A percentile compares a stretch with the other conserved stretches of the same genome.
Evolutionary conservation across 108 stramenopile genomes (phyloP).

Genomic region (Hondaea fermentalgiana): DNA sequence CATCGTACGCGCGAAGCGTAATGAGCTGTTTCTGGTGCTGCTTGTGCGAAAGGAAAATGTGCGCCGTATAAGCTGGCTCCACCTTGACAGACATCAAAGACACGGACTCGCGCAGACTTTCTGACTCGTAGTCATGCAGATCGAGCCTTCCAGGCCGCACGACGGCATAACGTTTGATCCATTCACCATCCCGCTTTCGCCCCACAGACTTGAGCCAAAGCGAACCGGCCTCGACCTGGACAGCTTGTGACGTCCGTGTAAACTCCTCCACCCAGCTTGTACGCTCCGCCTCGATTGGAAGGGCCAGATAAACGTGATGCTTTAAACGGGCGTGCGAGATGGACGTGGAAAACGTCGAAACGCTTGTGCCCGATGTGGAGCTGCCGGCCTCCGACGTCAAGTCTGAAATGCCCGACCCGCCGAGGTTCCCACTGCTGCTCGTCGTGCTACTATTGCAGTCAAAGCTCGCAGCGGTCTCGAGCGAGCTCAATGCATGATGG

Average conservation of each 20-base stretch:
- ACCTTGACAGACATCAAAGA: background rate
- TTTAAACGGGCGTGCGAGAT: background rate
- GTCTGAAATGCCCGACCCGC: background rate
- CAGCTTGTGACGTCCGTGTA: background rate
- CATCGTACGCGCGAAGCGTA: background rate
- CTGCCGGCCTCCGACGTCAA: background rate
- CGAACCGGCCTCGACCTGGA: background rate
- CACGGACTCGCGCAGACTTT: background rate
- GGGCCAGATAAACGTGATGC: background rate
- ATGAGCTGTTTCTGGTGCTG: conserved; percentile 1
- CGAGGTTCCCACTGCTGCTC: background rate
- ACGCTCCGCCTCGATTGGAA: background rate
- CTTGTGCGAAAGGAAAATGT: conserved; percentile 4
- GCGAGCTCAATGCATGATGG: background rate
- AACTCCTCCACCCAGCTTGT: background rate
- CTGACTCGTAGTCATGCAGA: background rate
- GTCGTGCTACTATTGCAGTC: background rate
- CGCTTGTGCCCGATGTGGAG: background rate
- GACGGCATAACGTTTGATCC: background rate
- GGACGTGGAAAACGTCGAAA: background rate
- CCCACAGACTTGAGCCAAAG: background rate
- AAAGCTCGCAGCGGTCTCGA: background rate
- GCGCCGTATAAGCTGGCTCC: background rate
- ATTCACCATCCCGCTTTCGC: background rate
- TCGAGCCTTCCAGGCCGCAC: background rate